Evolutionary conservation across 1,139 yeast genomes (phyloP).

Genomic region (Geotrichum klebahnii): DNA sequence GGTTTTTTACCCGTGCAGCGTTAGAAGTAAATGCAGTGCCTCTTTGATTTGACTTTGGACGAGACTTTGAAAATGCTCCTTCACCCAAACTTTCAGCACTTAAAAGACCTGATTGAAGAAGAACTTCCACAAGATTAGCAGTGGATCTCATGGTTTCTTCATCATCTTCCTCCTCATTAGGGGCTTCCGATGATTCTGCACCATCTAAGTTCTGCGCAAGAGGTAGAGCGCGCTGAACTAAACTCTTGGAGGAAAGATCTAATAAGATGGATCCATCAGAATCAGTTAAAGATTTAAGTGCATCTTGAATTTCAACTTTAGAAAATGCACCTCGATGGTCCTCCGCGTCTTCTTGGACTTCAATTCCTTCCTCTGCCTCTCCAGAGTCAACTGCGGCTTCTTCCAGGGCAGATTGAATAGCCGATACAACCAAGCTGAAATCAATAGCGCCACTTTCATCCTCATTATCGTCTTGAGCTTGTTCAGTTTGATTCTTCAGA

Average conservation of each 20-base stretch:
- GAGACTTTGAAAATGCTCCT: no score
- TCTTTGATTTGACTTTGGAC: not conserved
- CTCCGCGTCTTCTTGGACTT: not conserved
- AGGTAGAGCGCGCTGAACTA: constrained; percentile 1
- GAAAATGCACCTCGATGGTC: constrained; percentile 11
- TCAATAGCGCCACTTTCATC: constrained; percentile 10
- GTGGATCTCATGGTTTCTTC: constrained; percentile 15
- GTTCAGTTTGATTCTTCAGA: not conserved
- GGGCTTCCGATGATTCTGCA: not conserved
- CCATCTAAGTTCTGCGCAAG: not conserved
- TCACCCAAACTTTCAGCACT: constrained; percentile 14
- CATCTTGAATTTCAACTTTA: constrained; percentile 16
- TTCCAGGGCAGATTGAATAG: constrained; percentile 17
- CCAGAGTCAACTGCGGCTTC: constrained; percentile 13
- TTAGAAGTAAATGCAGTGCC: not conserved
- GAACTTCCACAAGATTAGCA: constrained; percentile 18
- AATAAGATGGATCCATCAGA: constrained; percentile 14
- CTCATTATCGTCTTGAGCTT: constrained; percentile 3
- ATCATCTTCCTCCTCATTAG: constrained; percentile 8
- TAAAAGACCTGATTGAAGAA: constrained; percentile 14
- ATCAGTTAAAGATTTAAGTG: constrained; percentile 16
- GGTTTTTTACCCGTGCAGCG: constrained; percentile 3
- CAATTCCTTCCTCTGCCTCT: not conserved
- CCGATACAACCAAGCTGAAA: constrained; percentile 18
- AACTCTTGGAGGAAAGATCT: constrained; percentile 11